Percentiles rank a stretch among this genome's conserved stretches.
Evolutionary conservation across 805 yeast genomes (phyloP).

Genomic region (Suhomyces kilbournensis): DNA sequence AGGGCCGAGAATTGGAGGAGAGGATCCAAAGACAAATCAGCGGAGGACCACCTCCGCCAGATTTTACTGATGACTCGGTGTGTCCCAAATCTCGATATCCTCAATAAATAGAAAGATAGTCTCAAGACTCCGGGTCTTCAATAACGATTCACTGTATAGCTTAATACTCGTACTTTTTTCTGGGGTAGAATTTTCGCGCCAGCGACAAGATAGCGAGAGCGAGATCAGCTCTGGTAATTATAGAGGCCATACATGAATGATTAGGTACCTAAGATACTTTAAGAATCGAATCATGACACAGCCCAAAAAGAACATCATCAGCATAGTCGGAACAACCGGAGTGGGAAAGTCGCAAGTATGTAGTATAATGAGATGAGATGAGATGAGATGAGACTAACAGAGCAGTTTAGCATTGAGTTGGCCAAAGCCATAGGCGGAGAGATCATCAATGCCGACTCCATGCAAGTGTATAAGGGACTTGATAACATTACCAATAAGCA

Average conservation of each 20-base stretch:
- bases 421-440: constrained; percentile 82
- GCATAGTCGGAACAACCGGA: constrained; percentile 91
- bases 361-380: constrained; percentile 4
- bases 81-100: constrained; percentile 4
- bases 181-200: neutral
- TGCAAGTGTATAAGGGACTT: constrained; percentile 82
- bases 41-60: neutral
- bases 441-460: constrained; percentile 91
- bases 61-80: neutral
- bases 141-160: neutral
- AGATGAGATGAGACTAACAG: constrained; percentile 1
- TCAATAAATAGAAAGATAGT: neutral
- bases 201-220: neutral
- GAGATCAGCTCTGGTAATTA: neutral
- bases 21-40: neutral
- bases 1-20: constrained; percentile 50
- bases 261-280: constrained; percentile 10
- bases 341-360: constrained; percentile 86
- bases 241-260: neutral
- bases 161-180: neutral
- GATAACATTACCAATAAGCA: constrained; percentile 90
- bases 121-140: too few relatives aligned
- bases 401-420: constrained; percentile 67
- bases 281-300: constrained; percentile 28
- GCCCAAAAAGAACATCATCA: constrained; percentile 44